phyloP scores from a whole-genome alignment of 202 grass and related monocot genomes.

The Bolboschoenoplectus hybrid region DNA sequence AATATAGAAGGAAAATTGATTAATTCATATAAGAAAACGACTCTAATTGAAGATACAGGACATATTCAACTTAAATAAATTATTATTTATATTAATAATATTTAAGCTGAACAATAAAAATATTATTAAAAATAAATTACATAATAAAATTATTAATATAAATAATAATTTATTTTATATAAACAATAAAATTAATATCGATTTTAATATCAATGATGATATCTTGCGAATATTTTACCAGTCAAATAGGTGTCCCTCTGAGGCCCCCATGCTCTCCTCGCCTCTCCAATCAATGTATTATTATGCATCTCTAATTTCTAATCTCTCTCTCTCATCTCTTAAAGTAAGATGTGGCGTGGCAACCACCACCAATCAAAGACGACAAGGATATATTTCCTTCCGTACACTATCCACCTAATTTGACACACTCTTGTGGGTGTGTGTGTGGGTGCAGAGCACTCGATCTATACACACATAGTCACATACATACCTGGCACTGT shows the following conservation, averaged over 20 bases:
- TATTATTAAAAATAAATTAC: too few relatives aligned
- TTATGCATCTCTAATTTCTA: neutral
- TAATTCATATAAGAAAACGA: neutral
- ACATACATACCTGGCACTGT: neutral
- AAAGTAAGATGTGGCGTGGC: constrained; percentile 33
- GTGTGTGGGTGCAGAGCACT: too few relatives aligned
- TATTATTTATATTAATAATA: too few relatives aligned
- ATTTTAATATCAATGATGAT: too few relatives aligned
- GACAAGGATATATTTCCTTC: constrained; percentile 28
- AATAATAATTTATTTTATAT: too few relatives aligned
- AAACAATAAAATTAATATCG: too few relatives aligned
- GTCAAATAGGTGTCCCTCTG: too few relatives aligned
- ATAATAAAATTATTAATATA: too few relatives aligned
- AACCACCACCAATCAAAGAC: constrained; percentile 40
- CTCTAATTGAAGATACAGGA: neutral
- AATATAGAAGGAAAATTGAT: neutral
- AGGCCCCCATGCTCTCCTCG: neutral
- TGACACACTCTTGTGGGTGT: constrained; percentile 24
- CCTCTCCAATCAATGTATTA: constrained; percentile 4
- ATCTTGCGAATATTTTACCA: too few relatives aligned
- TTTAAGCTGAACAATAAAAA: too few relatives aligned
- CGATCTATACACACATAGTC: neutral
- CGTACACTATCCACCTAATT: constrained; percentile 39
- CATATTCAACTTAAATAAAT: neutral
- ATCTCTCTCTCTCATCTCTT: neutral